These are phyloP conservation scores for Barnettozyma salicaria DNA, from an alignment of 805 yeast species.

Conservation along the genomic window DNA sequence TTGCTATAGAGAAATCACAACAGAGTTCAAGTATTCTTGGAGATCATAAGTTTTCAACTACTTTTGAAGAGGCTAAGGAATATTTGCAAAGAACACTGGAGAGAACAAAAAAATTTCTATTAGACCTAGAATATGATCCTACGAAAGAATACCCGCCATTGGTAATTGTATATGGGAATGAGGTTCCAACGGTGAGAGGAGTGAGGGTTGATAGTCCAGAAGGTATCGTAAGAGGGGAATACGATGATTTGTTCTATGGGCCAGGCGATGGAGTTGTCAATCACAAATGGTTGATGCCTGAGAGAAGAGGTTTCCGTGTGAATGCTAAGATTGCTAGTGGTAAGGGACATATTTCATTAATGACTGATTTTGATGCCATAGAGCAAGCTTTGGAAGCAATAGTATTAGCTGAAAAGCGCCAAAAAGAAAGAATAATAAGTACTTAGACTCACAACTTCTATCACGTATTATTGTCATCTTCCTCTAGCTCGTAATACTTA, in stretches of 20 bases:
- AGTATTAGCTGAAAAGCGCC: conserved; percentile 46
- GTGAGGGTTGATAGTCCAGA: conserved; percentile 56
- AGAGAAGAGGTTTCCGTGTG: conserved; percentile 62
- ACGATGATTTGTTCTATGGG: conserved; percentile 73
- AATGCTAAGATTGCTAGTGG: conserved; percentile 59
- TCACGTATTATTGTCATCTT: conserved; percentile 4
- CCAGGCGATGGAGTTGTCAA: conserved; percentile 94
- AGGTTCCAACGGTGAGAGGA: conserved; percentile 81
- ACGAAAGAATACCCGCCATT: conserved; percentile 70
- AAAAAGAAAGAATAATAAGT: conserved; percentile 2
- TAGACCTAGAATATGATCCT: conserved; percentile 49
- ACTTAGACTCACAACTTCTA: neutral
- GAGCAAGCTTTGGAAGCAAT: conserved; percentile 67
- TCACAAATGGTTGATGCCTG: conserved; percentile 78
- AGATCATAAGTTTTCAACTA: conserved; percentile 22
- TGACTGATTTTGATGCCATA: conserved; percentile 68
- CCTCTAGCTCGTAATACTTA: conserved; percentile 44
- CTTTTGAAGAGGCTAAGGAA: conserved; percentile 49
- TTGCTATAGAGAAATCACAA: conserved; percentile 11
- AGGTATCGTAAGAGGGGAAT: conserved; percentile 65
- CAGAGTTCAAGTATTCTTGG: neutral
- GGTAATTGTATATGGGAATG: conserved; percentile 74
- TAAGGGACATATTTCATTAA: conserved; percentile 72
- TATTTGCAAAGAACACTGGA: conserved; percentile 59
- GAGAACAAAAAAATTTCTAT: conserved; percentile 51